Evolutionary conservation across 192 early-diverging fungal genomes (phyloP), one percentile per base, ranked within the genome.

Genomic region (Allomyces macrogynus): DNA sequence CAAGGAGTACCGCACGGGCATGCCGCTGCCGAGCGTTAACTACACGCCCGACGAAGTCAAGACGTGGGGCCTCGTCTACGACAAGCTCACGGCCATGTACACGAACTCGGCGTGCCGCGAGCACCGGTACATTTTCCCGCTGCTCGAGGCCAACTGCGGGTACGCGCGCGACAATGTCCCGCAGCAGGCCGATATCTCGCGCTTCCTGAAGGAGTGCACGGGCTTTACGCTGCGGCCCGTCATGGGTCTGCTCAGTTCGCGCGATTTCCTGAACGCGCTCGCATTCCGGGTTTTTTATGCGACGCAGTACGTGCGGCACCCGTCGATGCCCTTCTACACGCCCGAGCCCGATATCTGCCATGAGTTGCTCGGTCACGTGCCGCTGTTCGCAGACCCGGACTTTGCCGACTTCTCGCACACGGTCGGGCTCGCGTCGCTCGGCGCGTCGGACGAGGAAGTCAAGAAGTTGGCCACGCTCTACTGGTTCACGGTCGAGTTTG

Each of bases 241-340:
- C 18, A 92, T 90, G 87, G 94, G 93, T 8, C 77, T 97, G 14
- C 79, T 97, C 62, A 88, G 88, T 49, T 85, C 87, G 27, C 78
- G 94, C 27, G 94, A 97, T 73, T 97, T 97, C 70, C 75, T 97
- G 68, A 97, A 97, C 72, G 87, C 86, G 25, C 82, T 97, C 71
- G 94, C 92, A 4, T 97, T 97, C 80, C 85, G 94, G 61, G 92
- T 97, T 5, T 97, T 97, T 80, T 89, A 93, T 74, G 88, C 85
- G 57, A 97, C 94, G 11, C 94, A 97, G 77, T 97, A 97, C 74
- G 92, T 97, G 73, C 89, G 94, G 25, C 94, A 97, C 71, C 83
- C 87, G 72, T 90, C 89, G 5, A 78, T 80, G 60, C 94, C 94
- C 22, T 77, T 90, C 57, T 96, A 93, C 72, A 96, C 93, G 5